A percentile compares a stretch with the other conserved stretches of the same genome.
phyloP scores from a whole-genome alignment of 805 yeast species.

The Danielia oregonensis region DNA sequence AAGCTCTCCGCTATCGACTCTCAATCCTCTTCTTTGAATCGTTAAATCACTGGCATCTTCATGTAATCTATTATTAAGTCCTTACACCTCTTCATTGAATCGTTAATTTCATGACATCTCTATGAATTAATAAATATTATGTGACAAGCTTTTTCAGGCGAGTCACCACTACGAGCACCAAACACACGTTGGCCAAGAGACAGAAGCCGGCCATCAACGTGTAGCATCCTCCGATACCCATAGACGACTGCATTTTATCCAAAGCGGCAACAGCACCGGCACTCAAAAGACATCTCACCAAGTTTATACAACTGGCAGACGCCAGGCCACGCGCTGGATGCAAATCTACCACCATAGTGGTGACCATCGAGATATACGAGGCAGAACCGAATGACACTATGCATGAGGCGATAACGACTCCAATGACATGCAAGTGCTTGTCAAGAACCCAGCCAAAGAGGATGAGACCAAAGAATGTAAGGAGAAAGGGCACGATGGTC shows the following conservation, averaged over 20 bases:
- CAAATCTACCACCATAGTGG: slow-evolving; percentile 73
- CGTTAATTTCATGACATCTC: no score
- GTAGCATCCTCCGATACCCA: slow-evolving; percentile 75
- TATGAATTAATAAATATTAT: no score
- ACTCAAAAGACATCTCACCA: slow-evolving; percentile 67
- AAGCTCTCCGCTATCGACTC: no score
- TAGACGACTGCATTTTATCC: slow-evolving; percentile 49
- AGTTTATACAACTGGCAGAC: slow-evolving; percentile 68
- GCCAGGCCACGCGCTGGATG: slow-evolving; percentile 70
- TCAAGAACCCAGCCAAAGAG: slow-evolving; percentile 75
- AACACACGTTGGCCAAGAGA: slow-evolving; percentile 3
- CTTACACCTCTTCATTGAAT: no score
- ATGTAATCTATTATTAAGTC: no score
- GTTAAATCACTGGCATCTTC: no score
- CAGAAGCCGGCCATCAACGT: slow-evolving; percentile 63
- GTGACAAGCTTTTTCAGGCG: no score
- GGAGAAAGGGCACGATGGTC: slow-evolving; percentile 34
- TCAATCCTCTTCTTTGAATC: no score
- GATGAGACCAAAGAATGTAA: slow-evolving; percentile 40
- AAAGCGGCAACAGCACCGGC: slow-evolving; percentile 71
- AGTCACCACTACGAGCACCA: slow-evolving; percentile 6
- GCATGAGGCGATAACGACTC: slow-evolving; percentile 56
- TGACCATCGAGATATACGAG: slow-evolving; percentile 52
- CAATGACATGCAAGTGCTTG: slow-evolving; percentile 43
- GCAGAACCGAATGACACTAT: slow-evolving; percentile 57